Evolutionary conservation across 306 rosid species (phyloP).

Genomic region (Fragaria vesca): DNA sequence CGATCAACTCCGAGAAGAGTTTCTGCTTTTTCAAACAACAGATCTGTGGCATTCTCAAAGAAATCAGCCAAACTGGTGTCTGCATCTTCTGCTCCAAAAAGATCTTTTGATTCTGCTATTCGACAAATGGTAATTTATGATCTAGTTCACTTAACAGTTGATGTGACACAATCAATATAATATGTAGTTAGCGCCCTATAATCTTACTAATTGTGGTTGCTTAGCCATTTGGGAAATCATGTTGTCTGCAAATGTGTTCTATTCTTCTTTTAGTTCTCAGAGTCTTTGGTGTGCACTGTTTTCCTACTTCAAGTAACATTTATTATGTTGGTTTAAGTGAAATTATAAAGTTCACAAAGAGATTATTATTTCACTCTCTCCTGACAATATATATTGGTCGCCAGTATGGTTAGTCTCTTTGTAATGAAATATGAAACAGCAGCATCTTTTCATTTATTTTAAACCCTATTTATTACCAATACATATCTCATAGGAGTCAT

Average conservation of each 20-base stretch:
- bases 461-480: background rate
- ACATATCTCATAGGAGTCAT: slow-evolving; percentile 22
- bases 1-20: slow-evolving; percentile 49
- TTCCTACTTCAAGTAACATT: background rate
- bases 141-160: background rate
- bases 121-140: slow-evolving; percentile 68
- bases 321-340: background rate
- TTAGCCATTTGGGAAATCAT: background rate
- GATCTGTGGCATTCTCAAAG: slow-evolving; percentile 53
- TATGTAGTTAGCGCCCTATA: background rate
- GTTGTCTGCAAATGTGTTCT: background rate
- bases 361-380: background rate
- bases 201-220: background rate
- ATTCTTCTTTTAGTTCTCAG: background rate
- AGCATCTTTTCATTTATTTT: background rate
- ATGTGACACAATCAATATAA: background rate
- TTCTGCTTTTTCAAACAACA: slow-evolving; percentile 48
- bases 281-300: background rate
- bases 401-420: background rate
- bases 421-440: background rate
- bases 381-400: background rate
- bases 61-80: slow-evolving; percentile 51
- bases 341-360: background rate
- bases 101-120: slow-evolving; percentile 65
- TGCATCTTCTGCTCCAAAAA: slow-evolving; percentile 69